Evolutionary conservation across 768 basidiomycete genomes (phyloP), one percentile per base, ranked within the genome.

Genomic region (Podaxis rugospora): DNA sequence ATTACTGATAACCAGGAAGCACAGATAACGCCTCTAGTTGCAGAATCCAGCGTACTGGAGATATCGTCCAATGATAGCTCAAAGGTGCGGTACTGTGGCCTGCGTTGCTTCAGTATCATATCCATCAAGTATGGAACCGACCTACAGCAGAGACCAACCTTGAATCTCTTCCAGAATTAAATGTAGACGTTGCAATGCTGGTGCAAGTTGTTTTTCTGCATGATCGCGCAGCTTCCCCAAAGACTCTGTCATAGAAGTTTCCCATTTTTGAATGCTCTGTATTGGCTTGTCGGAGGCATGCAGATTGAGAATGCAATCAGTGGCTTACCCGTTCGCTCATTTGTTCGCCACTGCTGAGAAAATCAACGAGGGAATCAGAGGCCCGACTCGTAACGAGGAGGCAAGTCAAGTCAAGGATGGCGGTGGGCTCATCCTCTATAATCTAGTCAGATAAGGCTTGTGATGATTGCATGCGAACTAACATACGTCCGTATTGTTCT

Each of bases 191-290:
- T 94, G 92, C 55, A 85, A 83, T 32, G 90, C 90, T 28, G 89
- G 89, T 6, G 83, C 80, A 32, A 92, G 73, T 53, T 84, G 83
- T 64, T 87, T 83, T 67, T 89, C 88, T 18, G 88, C 80, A 67
- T 80, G 84, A 69, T 93, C 89, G 55, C 90, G 88, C 59, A 93
- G 74, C 69, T 85, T 90, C 35, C 80, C 76, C 54, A 94, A 71
- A 14, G 89, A 83, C 62, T 92, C 89, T 9, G 78, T 77, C 65
- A 92, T 82, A 3, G 84, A 85, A 1, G 83, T 77, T 69, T 93
- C 91, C 92, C 92, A 94, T 70, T 91, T 92, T 69, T 87, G 86
- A 59, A 93, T 78, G 51, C 86, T 85, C 92, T 93, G 61, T 64
- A 53, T 62, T 62, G 68, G 36, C 39, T 63, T 47, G 44, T 74